phyloP scores from a whole-genome alignment of 2,329 filamentous ascomycete genomes.

The Furcasterigmium furcatum region DNA sequence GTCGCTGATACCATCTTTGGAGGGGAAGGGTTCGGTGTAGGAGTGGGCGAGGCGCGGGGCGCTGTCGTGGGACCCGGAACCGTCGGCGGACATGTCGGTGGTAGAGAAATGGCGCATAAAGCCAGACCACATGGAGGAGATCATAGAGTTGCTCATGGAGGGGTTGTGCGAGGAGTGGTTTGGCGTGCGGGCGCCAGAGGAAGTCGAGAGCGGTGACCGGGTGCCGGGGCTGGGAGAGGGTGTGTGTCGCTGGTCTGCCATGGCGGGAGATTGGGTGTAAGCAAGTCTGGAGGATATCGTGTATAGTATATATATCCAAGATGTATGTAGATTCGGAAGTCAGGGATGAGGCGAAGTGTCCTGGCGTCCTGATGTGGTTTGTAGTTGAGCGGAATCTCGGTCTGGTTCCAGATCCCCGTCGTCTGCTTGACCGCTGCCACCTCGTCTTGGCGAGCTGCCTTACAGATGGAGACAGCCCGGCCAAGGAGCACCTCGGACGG shows the following conservation, averaged over 20 bases:
- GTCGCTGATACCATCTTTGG: constrained; percentile 48
- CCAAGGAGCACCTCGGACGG: no score
- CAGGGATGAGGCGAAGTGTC: no score
- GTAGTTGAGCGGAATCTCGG: no score
- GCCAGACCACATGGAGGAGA: constrained; percentile 50
- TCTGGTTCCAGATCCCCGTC: no score
- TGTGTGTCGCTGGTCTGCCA: background rate
- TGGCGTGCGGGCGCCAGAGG: constrained; percentile 21
- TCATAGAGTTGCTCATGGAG: constrained; percentile 23
- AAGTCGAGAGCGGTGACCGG: constrained; percentile 14
- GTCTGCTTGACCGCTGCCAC: no score
- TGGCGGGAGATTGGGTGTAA: background rate
- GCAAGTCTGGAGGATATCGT: no score
- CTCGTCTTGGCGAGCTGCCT: no score
- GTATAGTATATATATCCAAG: no score
- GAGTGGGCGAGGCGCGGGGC: constrained; percentile 18
- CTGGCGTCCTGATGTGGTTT: no score
- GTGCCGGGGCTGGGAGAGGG: constrained; percentile 1
- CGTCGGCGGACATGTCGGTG: constrained; percentile 27
- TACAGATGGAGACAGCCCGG: no score
- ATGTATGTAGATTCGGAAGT: no score
- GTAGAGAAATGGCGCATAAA: constrained; percentile 66
- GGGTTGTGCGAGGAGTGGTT: constrained; percentile 18
- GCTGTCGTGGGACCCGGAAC: constrained; percentile 14
- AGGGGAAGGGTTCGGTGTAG: constrained; percentile 14